Base-by-base conservation (phyloP, 2,329 filamentous ascomycete species). In the Xylariaceae sp. region DNA sequence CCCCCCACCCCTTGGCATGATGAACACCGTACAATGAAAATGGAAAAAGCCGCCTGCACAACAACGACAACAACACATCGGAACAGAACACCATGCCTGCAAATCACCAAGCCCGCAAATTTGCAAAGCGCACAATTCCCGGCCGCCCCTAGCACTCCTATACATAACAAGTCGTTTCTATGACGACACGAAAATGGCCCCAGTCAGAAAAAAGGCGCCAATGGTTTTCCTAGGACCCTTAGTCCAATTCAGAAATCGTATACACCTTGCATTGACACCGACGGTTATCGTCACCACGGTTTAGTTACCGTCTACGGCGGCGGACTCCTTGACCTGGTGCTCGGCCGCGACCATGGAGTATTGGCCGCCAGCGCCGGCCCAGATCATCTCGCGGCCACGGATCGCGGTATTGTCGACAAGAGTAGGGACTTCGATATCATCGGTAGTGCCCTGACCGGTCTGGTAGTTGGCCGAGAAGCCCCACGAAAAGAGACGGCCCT, bases 291-390 rank as follows among this genome's bases (percentile, higher is more conserved):
- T 35, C 6, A 30, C 13, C 2, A 35, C 35, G 5, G 3, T n/a
- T 52, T 55, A 64, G 15, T 60, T 47, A 34, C 61, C 61, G 11
- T 62, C 55, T 1, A 53, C 53, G 3, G 49, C 7, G 1, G 61
- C 49, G 1, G 57, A 52, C 5, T 15, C 51, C 2, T 54, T 44
- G 6, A 45, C 17, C 6, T 35, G 41, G 30, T 63, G 53, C 13
- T 60, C 44, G 2, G 62, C 61, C 0, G 62, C 61, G n/a, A 60
- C 13, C 6, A 64, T 53, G 1, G 86, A 88, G 73, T 85, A 97
- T 71, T 97, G 92, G 4, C 92, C 92, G 65, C 93, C 92, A n/a
- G 88, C 88, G 49, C 89, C 90, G n/a, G 89, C 89, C 75, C 82
- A 90, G 39, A 86, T 80, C 49, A 97, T 80, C 73, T 87, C 85